Conservation (phyloP, 345 rosid genomes). For the Melaleuca alternifolia region DNA sequence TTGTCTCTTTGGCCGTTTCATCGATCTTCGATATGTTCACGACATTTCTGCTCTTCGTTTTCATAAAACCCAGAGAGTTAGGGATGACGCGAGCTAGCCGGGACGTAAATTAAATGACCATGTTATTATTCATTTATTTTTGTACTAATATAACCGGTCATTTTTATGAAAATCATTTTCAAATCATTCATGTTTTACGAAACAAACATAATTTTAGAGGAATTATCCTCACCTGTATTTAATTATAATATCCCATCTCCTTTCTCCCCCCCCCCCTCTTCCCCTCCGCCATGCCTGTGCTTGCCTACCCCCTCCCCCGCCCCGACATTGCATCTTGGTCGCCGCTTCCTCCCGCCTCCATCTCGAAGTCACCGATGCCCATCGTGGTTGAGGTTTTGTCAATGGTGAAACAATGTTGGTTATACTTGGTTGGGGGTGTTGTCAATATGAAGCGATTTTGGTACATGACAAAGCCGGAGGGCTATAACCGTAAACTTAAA, state of each 20-base stretch:
- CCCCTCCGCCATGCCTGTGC: background rate
- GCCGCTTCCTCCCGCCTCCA: background rate
- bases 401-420: background rate
- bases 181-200: no score
- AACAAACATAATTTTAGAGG: no score
- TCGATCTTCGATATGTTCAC: background rate
- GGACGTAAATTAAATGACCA: no score
- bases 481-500: no score
- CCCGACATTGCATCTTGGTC: background rate
- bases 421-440: background rate
- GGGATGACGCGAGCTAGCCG: background rate
- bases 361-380: background rate
- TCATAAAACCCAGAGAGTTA: background rate
- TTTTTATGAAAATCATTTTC: no score
- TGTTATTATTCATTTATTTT: no score
- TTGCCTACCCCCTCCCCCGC: background rate
- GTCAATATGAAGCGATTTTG: background rate
- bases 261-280: background rate
- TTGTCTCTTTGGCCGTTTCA: background rate
- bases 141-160: no score
- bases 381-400: background rate
- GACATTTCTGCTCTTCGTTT: background rate
- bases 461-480: no score
- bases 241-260: background rate
- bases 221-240: no score